phyloP scores from a whole-genome alignment of 352 stramenopile genomes.

The Phytophthora lateralis region DNA sequence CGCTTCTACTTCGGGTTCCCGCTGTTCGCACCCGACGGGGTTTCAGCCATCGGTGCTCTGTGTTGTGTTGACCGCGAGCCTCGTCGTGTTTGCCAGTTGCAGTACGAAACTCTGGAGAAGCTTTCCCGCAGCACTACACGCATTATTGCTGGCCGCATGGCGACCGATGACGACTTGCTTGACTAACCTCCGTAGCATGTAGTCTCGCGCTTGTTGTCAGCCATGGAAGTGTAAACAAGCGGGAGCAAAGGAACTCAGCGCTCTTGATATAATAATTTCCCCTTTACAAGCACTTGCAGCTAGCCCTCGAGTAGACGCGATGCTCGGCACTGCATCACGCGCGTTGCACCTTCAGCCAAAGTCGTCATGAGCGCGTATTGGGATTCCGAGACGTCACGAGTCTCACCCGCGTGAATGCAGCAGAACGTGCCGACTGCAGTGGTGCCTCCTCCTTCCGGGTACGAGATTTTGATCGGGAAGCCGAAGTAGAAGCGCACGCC shows the following conservation, averaged over 20 bases:
- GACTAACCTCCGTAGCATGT: neutral
- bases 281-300: slow-evolving; percentile 15
- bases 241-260: slow-evolving; percentile 7
- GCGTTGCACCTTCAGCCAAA: slow-evolving; percentile 47
- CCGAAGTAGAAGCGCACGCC: slow-evolving; percentile 67
- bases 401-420: slow-evolving; percentile 47
- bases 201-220: neutral
- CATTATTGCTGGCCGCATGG: slow-evolving; percentile 31
- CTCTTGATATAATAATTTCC: slow-evolving; percentile 22
- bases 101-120: slow-evolving; percentile 48
- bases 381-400: slow-evolving; percentile 50
- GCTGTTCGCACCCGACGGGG: slow-evolving; percentile 35
- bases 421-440: slow-evolving; percentile 59
- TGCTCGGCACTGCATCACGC: slow-evolving; percentile 45
- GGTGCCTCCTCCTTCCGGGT: slow-evolving; percentile 25
- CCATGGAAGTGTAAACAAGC: neutral
- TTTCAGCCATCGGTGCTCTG: slow-evolving; percentile 49
- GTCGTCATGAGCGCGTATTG: slow-evolving; percentile 60
- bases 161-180: slow-evolving; percentile 14
- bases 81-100: slow-evolving; percentile 41
- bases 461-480: slow-evolving; percentile 51
- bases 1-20: slow-evolving; percentile 72
- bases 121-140: slow-evolving; percentile 45
- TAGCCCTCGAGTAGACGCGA: slow-evolving; percentile 26
- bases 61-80: slow-evolving; percentile 52